Evolutionary conservation across 768 basidiomycete genomes (phyloP), one percentile per base, ranked within the genome.

Genomic region (Mycena pura): DNA sequence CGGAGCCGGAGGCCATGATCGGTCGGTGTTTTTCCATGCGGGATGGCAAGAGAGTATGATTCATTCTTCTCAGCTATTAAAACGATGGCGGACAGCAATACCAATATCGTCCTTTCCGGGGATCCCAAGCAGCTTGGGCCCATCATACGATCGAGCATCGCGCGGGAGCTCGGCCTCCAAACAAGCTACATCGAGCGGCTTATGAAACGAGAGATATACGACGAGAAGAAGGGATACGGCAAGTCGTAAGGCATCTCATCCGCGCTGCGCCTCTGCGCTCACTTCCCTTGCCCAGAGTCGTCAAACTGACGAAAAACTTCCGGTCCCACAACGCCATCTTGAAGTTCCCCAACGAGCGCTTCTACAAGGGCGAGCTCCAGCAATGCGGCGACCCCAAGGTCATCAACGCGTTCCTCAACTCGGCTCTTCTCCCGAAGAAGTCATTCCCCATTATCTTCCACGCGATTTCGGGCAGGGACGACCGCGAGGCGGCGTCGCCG

Each of bases 61-160:
- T 52, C 6, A 57, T 17, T 11, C 17, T 14, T 4, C 11, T 6
- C 27, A 75, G 72, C 84, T 0, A 82, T 90, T 73, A 86, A 86
- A 73, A 85, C 83, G 1, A 78, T 89, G 71, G 83, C 86, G 0
- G 77, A 82, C 53, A 70, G 69, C 5, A 54, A 65, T 0, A 91
- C 89, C 0, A 87, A 84, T 46, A 72, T 91, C 24, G 70, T 91
- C 3, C 76, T 92, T 0, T 84, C 87, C 1, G 89, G 90, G 0
- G 90, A 92, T 66, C 89, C 85, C 0, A 88, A 86, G 72, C 90
- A 91, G 65, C 77, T 91, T 9, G 88, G 90, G 0, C 90, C 90
- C 0, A 84, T 90, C 57, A 82, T 91, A 48, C 79, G 84, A 1
- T 90, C 88, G 0, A 62, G 64, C 2, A 76, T 88, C 38, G 89